These are phyloP conservation scores for Geranium rotundifolium DNA, from an alignment of 345 rosid species.

Conservation along the genomic window DNA sequence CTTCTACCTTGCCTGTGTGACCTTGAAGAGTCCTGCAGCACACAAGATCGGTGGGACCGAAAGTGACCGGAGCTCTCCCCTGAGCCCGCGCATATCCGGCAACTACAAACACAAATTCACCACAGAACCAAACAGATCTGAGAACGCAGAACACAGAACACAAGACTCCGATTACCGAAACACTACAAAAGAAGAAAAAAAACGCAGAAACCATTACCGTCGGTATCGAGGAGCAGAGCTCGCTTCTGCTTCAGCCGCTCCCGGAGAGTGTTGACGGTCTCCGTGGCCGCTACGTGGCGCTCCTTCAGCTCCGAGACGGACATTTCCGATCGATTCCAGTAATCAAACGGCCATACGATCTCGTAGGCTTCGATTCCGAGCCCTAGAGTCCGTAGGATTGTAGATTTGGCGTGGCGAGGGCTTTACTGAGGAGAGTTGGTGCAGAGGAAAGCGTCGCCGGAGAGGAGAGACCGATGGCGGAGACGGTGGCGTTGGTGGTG, in stretches of 20 bases:
- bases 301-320: constrained; percentile 84
- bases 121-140: constrained; percentile 15
- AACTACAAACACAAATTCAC: constrained; percentile 32
- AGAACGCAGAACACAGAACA: not conserved
- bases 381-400: not conserved
- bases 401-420: not conserved
- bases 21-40: constrained; percentile 95
- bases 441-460: not conserved
- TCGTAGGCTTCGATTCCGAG: not conserved
- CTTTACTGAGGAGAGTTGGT: no score
- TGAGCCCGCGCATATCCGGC: constrained; percentile 55
- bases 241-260: constrained; percentile 77
- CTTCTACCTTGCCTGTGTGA: constrained; percentile 76
- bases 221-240: constrained; percentile 63
- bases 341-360: not conserved
- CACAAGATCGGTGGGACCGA: constrained; percentile 85
- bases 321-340: constrained; percentile 22
- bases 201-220: constrained; percentile 26
- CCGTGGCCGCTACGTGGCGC: constrained; percentile 62
- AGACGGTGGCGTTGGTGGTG: not conserved
- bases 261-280: constrained; percentile 50
- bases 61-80: constrained; percentile 54
- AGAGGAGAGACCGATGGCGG: not conserved
- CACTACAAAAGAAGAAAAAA: not conserved
- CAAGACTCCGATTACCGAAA: not conserved